A percentile compares a stretch with the other conserved stretches of the same genome.
Conservation (phyloP, 257 asterid species). For the Euphrasia confusa region DNA sequence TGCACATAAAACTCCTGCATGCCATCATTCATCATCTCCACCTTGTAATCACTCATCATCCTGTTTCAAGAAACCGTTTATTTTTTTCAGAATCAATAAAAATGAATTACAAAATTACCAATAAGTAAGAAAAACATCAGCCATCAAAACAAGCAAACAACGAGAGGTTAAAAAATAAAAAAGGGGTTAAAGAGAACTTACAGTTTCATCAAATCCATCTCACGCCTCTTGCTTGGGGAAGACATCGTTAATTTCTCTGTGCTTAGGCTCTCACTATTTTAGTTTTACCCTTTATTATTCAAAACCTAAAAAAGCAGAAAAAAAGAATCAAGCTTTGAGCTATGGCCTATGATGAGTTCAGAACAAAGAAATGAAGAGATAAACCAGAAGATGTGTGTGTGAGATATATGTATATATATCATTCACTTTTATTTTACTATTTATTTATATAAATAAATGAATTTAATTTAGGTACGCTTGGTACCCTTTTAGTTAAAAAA, state of each 20-base stretch:
- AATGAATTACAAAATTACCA: neutral
- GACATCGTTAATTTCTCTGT: constrained; percentile 47
- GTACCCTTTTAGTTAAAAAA: no score
- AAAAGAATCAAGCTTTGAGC: neutral
- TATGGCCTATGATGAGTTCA: no score
- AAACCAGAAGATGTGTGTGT: no score
- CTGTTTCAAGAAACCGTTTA: constrained; percentile 36
- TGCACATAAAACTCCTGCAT: constrained; percentile 88
- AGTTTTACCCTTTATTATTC: neutral
- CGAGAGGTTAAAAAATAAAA: neutral
- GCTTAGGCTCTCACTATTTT: neutral
- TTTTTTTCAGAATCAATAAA: constrained; percentile 1
- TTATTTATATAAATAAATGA: no score
- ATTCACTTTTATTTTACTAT: no score
- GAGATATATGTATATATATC: neutral
- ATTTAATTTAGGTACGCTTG: no score
- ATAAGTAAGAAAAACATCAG: constrained; percentile 7
- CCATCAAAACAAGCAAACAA: constrained; percentile 12
- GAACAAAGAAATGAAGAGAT: no score
- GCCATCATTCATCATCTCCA: constrained; percentile 90
- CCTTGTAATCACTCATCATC: constrained; percentile 99
- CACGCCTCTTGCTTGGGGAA: constrained; percentile 98
- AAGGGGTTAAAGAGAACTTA: constrained; percentile 32
- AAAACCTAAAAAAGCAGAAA: neutral
- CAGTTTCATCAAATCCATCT: constrained; percentile 98